Conservation (phyloP, 1,139 yeast genomes). For the Hyphopichia pseudoburtonii region DNA sequence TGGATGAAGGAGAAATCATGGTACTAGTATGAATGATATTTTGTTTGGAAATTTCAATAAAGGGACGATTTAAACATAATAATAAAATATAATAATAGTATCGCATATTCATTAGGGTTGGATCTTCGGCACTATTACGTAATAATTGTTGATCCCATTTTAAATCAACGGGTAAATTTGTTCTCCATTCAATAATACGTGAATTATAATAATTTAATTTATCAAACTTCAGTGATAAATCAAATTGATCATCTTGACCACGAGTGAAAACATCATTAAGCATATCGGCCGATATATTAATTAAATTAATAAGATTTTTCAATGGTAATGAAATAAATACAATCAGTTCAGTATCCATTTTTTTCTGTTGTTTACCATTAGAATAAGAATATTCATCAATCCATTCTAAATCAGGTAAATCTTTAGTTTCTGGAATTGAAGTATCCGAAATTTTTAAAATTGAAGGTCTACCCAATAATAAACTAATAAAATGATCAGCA, state of each 20-base stretch:
- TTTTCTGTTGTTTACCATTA: conserved; percentile 17
- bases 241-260: conserved; percentile 17
- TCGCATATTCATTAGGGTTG: conserved; percentile 51
- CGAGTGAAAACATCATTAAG: conserved; percentile 53
- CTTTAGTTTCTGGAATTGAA: conserved; percentile 60
- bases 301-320: conserved; percentile 47
- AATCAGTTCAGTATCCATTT: conserved; percentile 21
- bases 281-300: conserved; percentile 54
- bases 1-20: conserved; percentile 29
- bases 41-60: conserved; percentile 33
- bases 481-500: conserved; percentile 63
- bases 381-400: conserved; percentile 49
- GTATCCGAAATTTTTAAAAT: conserved; percentile 57
- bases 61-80: conserved; percentile 60
- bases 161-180: conserved; percentile 45
- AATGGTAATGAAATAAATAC: conserved; percentile 49
- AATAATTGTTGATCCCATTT: conserved; percentile 49
- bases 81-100: conserved; percentile 59
- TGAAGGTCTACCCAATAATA: conserved; percentile 60
- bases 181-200: conserved; percentile 52
- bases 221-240: conserved; percentile 23
- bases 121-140: conserved; percentile 44
- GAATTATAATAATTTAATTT: conserved; percentile 41
- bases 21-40: conserved; percentile 6
- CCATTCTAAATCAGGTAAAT: conserved; percentile 59